phyloP scores from a whole-genome alignment of 495 filamentous ascomycete species.

The Annulohypoxylon stygium region DNA sequence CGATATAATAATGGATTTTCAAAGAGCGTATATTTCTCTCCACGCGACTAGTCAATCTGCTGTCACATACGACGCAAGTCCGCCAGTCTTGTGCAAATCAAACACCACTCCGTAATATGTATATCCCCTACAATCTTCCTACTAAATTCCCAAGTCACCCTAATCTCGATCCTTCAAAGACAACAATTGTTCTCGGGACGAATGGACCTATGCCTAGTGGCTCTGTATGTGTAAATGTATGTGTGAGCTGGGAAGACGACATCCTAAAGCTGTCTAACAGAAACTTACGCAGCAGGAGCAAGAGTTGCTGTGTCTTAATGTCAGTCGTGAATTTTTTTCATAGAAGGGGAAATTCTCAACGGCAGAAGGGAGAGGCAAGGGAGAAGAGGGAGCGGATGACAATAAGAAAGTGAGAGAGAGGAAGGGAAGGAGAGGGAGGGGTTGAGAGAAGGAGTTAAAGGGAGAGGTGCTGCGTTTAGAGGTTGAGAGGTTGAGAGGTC shows the following conservation, averaged over 20 bases:
- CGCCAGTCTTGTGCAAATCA: constrained; percentile 30
- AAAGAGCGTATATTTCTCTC: constrained; percentile 45
- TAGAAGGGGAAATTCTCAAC: neutral
- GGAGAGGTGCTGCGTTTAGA: neutral
- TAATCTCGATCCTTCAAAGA: neutral
- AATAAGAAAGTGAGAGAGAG: neutral
- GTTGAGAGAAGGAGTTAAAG: neutral
- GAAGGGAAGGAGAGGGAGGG: neutral
- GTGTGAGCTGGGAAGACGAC: constrained; percentile 26
- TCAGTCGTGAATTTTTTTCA: constrained; percentile 19
- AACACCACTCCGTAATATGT: constrained; percentile 26
- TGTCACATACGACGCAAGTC: constrained; percentile 34
- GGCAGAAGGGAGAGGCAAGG: neutral
- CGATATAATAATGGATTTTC: constrained; percentile 41
- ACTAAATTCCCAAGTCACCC: constrained; percentile 8
- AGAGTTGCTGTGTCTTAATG: constrained; percentile 38
- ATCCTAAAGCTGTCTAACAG: constrained; percentile 5
- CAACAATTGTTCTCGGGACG: constrained; percentile 17
- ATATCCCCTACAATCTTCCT: constrained; percentile 4
- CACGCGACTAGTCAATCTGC: constrained; percentile 38
- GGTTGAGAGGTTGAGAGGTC: neutral
- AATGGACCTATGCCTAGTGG: constrained; percentile 38
- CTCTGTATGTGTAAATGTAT: constrained; percentile 24
- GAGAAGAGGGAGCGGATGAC: neutral
- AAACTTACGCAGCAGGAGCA: constrained; percentile 52